phyloP scores from a whole-genome alignment of 768 basidiomycete genomes.

The Lactifluus hygrophoroides region DNA sequence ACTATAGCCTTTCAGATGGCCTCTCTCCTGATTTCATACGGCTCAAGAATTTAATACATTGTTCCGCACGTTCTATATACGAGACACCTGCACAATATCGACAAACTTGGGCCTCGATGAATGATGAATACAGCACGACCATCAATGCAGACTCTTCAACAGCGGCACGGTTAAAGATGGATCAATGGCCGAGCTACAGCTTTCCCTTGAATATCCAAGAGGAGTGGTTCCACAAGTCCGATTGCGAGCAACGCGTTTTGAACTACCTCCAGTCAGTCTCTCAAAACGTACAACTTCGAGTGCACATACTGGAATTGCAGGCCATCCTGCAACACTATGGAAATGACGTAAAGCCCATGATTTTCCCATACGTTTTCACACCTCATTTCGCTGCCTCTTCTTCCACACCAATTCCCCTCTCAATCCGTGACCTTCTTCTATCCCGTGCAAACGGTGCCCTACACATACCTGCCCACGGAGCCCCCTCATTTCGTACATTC shows the following conservation, averaged over 20 bases:
- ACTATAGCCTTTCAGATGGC: constrained; percentile 1
- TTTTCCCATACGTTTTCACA: background rate
- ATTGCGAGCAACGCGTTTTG: background rate
- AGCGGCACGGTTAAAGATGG: background rate
- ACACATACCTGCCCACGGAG: no score
- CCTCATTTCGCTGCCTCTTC: background rate
- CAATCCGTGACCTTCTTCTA: background rate
- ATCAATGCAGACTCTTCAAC: background rate
- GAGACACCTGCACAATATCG: background rate
- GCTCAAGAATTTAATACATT: background rate
- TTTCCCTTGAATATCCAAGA: background rate
- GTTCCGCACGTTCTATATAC: background rate
- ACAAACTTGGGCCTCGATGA: background rate
- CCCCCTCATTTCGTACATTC: background rate
- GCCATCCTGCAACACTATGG: background rate
- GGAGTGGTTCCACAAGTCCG: background rate
- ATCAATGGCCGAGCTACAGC: background rate
- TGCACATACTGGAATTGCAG: constrained; percentile 1
- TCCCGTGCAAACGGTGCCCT: background rate
- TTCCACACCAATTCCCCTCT: background rate
- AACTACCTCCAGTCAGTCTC: background rate
- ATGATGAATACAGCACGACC: background rate
- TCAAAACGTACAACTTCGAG: background rate
- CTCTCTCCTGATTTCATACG: background rate
- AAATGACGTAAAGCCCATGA: background rate